A percentile compares a stretch with the other conserved stretches of the same genome.
phyloP scores from a whole-genome alignment of 257 asterid species.

The Nicotiana paniculata region DNA sequence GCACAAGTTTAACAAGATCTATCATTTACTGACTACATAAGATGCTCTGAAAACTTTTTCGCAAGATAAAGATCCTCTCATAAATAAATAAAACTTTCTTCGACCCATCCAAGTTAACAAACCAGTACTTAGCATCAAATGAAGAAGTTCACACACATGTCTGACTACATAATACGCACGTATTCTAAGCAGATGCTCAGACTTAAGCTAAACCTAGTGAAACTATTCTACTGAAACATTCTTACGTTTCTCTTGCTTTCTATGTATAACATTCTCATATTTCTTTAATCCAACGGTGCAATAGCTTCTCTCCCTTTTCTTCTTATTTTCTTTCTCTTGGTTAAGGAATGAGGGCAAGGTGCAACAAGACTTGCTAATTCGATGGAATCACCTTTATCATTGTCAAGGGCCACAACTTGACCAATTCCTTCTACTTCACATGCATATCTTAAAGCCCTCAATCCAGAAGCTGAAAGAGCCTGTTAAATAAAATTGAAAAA shows the following conservation, averaged over 20 bases:
- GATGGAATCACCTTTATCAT: conserved; percentile 59
- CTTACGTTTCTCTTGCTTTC: background rate
- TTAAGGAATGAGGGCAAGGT: background rate
- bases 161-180: background rate
- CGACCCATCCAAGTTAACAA: background rate
- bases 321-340: background rate
- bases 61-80: background rate
- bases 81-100: background rate
- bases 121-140: background rate
- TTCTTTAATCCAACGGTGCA: background rate
- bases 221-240: background rate
- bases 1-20: background rate
- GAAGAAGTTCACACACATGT: background rate
- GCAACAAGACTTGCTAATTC: background rate
- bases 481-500: conserved; percentile 17
- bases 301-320: background rate
- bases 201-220: background rate
- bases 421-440: conserved; percentile 89
- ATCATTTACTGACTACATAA: background rate
- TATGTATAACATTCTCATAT: too few relatives aligned
- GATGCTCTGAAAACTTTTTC: background rate
- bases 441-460: conserved; percentile 91
- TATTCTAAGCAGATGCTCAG: background rate
- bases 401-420: conserved; percentile 90
- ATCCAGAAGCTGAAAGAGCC: conserved; percentile 98